Evolutionary conservation across 306 rosid genomes (phyloP), one percentile per base, ranked within the genome.

Genomic region (Prunus fruticosa): DNA sequence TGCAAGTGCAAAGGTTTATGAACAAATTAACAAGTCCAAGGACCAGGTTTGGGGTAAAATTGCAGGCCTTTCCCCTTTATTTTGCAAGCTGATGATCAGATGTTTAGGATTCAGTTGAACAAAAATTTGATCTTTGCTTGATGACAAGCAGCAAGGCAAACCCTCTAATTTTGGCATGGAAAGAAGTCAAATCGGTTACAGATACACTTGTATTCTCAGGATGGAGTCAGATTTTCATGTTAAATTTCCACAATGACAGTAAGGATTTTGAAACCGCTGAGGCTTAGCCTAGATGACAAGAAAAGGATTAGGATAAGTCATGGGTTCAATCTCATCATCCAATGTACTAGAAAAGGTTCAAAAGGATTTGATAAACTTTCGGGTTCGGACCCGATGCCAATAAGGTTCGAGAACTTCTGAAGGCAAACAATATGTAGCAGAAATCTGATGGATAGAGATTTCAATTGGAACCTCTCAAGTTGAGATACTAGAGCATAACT

Each of bases 401-500:
- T 5, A 38, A 38, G 2, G 8, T 38, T 38, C 2, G 9, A 7
- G 65, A 13, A 56, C 13, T 52, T 15, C 28, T 38, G 32, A 19
- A 30, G 28, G 65, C 32, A 71, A 23, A 54, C 22, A 30, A 0
- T 13, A 67, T 13, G 25, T 23, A 41, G 47, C 16, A 73, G 46
- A 47, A 4, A 20, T 11, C 62, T 9, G 15, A 19, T 57, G 7
- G 28, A 62, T 12, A n/a, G 13, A 67, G 32, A 43, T 45, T 53
- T 67, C 53, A 43, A 45, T 43, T 47, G 32, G 61, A 69, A 77
- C 43, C 63, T 13, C 6, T 28, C 18, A 80, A 43, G 32, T 49
- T 72, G 49, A 81, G 69, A 64, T 25, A 54, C 53, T 30, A 41
- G 73, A 67, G 82, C 86, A 75, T 46, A 28, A 38, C 69, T 62